Evolutionary conservation across 2,329 filamentous ascomycete genomes (phyloP).

Genomic region (Monosporascus cannonballus): DNA sequence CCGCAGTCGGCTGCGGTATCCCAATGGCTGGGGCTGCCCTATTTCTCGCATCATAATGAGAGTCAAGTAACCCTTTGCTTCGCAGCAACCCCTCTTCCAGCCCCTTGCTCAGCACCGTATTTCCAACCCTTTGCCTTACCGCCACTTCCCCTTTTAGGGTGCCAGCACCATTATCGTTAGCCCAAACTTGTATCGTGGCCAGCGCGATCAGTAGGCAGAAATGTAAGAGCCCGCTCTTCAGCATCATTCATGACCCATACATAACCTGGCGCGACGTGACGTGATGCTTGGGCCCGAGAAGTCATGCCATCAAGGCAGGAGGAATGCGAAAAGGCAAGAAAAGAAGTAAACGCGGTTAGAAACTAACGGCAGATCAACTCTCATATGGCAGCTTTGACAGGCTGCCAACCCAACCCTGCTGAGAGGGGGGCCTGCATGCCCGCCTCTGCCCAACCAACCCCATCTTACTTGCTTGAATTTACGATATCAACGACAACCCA

Average conservation of each 20-base stretch:
- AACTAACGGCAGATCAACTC: constrained; percentile 12
- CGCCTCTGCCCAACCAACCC: background rate
- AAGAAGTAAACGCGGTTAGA: constrained; percentile 1
- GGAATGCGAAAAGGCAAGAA: background rate
- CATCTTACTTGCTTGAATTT: constrained; percentile 6
- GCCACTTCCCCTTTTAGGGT: constrained; percentile 2
- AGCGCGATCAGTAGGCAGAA: constrained; percentile 22
- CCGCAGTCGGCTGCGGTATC: constrained; percentile 19
- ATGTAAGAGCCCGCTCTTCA: constrained; percentile 25
- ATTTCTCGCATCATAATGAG: constrained; percentile 10
- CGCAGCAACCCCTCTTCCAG: constrained; percentile 6
- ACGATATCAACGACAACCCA: constrained; percentile 2
- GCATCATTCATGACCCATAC: constrained; percentile 26
- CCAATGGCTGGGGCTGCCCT: constrained; percentile 12
- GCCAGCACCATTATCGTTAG: constrained; percentile 10
- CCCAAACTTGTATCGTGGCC: constrained; percentile 20
- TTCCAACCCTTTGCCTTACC: constrained; percentile 13
- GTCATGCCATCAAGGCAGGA: background rate
- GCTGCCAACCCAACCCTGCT: too few species aligned
- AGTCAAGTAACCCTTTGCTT: constrained; percentile 10
- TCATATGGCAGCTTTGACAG: constrained; percentile 8
- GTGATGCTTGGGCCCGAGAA: background rate
- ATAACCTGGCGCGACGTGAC: constrained; percentile 13
- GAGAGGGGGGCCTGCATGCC: background rate
- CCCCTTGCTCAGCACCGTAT: constrained; percentile 9